These are phyloP conservation scores for Candida glaebosa DNA, from an alignment of 805 yeast species.

Conservation along the genomic window DNA sequence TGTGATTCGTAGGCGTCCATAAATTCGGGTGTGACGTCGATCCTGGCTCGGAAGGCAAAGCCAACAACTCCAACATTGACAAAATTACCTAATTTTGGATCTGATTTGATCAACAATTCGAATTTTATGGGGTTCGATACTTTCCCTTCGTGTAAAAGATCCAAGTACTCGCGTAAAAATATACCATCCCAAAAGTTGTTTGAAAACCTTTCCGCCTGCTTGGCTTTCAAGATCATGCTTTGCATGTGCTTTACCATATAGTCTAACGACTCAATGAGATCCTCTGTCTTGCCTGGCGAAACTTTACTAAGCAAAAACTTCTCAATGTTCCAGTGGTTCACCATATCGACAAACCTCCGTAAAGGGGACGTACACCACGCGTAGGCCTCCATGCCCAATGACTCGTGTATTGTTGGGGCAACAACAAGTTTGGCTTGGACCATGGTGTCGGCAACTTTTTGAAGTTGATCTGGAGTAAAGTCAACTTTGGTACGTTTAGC, in stretches of 20 bases:
- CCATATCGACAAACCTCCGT: constrained; percentile 74
- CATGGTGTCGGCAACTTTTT: constrained; percentile 43
- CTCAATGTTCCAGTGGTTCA: constrained; percentile 73
- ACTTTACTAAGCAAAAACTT: constrained; percentile 11
- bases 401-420: constrained; percentile 48
- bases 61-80: constrained; percentile 25
- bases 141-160: constrained; percentile 12
- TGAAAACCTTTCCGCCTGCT: constrained; percentile 21
- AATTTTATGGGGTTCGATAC: constrained; percentile 20
- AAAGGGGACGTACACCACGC: constrained; percentile 86
- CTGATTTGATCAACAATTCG: constrained; percentile 18
- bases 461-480: constrained; percentile 37
- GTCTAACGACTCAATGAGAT: constrained; percentile 6
- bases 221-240: constrained; percentile 25
- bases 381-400: constrained; percentile 61
- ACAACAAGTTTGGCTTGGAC: constrained; percentile 52
- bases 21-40: constrained; percentile 19
- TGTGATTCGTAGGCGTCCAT: constrained; percentile 17
- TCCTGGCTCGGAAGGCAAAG: constrained; percentile 19
- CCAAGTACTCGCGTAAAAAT: constrained; percentile 27
- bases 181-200: constrained; percentile 36
- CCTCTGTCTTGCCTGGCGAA: not conserved
- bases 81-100: constrained; percentile 23
- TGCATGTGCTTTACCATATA: constrained; percentile 29
- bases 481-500: constrained; percentile 12